Percentiles rank a stretch among this genome's conserved stretches.
These are phyloP conservation scores for Podospora fimiseda DNA, from an alignment of 495 filamentous ascomycete species.

Conservation along the genomic window DNA sequence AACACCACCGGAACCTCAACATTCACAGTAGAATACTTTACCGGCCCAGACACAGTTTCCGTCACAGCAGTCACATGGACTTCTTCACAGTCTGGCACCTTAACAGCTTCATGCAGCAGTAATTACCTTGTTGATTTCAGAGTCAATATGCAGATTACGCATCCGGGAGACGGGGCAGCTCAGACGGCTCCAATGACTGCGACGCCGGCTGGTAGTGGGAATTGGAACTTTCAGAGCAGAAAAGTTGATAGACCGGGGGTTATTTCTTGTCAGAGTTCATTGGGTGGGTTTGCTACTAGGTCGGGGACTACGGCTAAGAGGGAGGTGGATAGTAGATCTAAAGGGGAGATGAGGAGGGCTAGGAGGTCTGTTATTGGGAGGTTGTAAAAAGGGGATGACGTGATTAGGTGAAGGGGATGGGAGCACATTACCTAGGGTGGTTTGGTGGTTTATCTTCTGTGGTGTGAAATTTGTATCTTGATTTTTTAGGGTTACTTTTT, in stretches of 20 bases:
- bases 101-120: conserved; percentile 13
- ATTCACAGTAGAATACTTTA: conserved; percentile 14
- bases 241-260: conserved; percentile 12
- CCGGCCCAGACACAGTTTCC: conserved; percentile 10
- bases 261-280: conserved; percentile 7
- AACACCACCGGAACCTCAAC: conserved; percentile 10
- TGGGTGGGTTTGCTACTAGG: conserved; percentile 4
- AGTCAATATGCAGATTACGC: conserved; percentile 18
- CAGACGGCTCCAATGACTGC: conserved; percentile 14
- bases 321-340: not conserved
- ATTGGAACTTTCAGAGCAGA: conserved; percentile 14
- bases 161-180: conserved; percentile 12
- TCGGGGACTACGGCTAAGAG: conserved; percentile 11
- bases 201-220: conserved; percentile 14
- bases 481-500: too few relatives aligned
- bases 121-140: conserved; percentile 14
- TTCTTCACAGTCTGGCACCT: conserved; percentile 13
- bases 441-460: too few relatives aligned
- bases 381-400: too few relatives aligned
- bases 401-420: too few relatives aligned
- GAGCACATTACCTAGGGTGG: too few relatives aligned
- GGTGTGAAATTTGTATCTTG: too few relatives aligned
- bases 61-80: conserved; percentile 15
- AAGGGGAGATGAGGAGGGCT: not conserved
- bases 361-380: not conserved